A percentile compares a stretch with the other conserved stretches of the same genome.
phyloP scores from a whole-genome alignment of 257 asterid species.

The Solanum dulcamara region DNA sequence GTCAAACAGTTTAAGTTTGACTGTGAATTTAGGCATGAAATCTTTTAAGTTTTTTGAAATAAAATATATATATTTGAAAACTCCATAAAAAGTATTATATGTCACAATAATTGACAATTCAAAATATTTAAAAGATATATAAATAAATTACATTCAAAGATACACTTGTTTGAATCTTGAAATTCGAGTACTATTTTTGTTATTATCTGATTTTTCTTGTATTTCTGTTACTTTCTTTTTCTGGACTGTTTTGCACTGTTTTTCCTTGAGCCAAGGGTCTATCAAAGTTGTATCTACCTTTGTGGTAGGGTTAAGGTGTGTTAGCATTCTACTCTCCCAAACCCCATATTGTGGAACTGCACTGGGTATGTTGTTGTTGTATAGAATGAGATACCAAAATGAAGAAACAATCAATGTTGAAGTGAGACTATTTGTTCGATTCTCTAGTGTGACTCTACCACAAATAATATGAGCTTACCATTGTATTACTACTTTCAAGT shows the following conservation, averaged over 20 bases:
- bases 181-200: no score
- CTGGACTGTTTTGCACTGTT: neutral
- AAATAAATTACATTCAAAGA: no score
- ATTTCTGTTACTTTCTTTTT: neutral
- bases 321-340: neutral
- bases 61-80: no score
- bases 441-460: neutral
- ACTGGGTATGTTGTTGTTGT: no score
- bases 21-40: no score
- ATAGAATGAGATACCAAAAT: neutral
- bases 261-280: neutral
- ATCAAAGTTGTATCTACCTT: neutral
- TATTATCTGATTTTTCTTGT: neutral
- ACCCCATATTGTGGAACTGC: neutral
- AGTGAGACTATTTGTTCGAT: neutral
- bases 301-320: neutral
- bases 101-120: no score
- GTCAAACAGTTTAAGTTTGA: no score
- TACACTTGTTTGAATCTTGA: no score
- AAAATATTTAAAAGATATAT: no score
- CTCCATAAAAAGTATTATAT: no score
- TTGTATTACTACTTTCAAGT: neutral
- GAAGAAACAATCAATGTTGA: neutral
- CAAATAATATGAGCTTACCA: neutral
- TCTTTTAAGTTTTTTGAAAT: no score